A percentile compares a stretch with the other conserved stretches of the same genome.
Conservation (phyloP, 148 eudicot genomes). For the Silene latifolia region DNA sequence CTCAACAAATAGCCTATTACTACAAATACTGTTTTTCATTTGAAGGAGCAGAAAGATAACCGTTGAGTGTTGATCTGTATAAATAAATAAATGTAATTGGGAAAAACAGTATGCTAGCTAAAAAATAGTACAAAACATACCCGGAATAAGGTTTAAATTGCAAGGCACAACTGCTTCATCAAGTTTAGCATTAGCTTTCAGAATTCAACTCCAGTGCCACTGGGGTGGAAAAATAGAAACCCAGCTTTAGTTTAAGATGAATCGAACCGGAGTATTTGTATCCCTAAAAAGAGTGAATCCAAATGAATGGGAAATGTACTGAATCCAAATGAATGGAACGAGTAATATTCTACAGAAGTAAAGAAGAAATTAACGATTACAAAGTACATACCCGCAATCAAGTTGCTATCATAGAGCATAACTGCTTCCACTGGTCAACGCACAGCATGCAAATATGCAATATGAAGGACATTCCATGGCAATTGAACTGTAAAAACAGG, state of each 20-base stretch:
- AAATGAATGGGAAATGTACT: no score
- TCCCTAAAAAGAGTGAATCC: no score
- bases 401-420: neutral
- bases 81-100: no score
- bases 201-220: slow-evolving; percentile 44
- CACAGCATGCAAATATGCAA: neutral
- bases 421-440: neutral
- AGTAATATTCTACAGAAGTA: neutral
- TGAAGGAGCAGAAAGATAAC: neutral
- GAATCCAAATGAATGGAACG: no score
- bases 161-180: slow-evolving; percentile 50
- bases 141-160: slow-evolving; percentile 43
- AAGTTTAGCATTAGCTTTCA: slow-evolving; percentile 8
- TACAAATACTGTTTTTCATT: neutral
- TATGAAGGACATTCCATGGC: neutral
- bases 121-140: slow-evolving; percentile 19
- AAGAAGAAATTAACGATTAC: neutral
- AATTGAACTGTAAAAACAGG: neutral
- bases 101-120: neutral
- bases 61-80: neutral
- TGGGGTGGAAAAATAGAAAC: slow-evolving; percentile 37
- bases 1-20: neutral
- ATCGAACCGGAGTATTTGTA: no score
- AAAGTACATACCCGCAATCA: neutral
- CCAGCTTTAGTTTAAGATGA: slow-evolving; percentile 18